Evolutionary conservation across 2,329 filamentous ascomycete species (phyloP).

Genomic region (Fusarium devonianum): DNA sequence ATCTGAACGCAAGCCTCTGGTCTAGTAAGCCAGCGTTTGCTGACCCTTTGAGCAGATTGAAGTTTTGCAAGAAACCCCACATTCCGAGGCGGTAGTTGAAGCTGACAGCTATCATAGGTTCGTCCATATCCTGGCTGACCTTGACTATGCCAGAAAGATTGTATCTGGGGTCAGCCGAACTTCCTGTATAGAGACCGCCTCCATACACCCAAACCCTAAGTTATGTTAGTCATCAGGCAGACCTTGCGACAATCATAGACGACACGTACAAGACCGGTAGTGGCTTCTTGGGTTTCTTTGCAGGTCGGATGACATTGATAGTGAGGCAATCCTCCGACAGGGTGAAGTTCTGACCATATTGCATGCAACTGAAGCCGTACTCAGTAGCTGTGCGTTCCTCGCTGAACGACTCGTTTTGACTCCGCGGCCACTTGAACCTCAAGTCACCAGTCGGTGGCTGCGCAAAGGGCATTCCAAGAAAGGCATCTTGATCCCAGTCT

Average conservation of each 20-base stretch:
- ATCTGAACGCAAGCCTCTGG: conserved; percentile 57
- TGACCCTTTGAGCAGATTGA: conserved; percentile 51
- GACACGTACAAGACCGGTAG: conserved; percentile 48
- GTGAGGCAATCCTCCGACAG: conserved; percentile 59
- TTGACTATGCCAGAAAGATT: conserved; percentile 51
- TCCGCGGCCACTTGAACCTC: conserved; percentile 48
- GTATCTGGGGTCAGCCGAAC: conserved; percentile 57
- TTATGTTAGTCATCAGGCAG: conserved; percentile 34
- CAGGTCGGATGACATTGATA: conserved; percentile 52
- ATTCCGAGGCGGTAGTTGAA: conserved; percentile 62
- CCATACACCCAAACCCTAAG: conserved; percentile 63
- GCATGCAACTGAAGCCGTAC: conserved; percentile 56
- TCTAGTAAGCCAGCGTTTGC: conserved; percentile 60
- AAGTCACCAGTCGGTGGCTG: conserved; percentile 48
- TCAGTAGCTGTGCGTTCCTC: conserved; percentile 49
- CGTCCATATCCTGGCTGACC: conserved; percentile 57
- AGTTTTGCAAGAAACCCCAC: conserved; percentile 61
- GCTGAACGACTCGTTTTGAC: conserved; percentile 44
- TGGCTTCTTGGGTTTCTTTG: conserved; percentile 42
- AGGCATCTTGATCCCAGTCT: conserved; percentile 48
- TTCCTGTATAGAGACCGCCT: conserved; percentile 60
- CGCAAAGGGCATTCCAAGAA: conserved; percentile 51
- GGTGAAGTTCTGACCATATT: conserved; percentile 52
- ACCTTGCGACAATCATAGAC: neutral
- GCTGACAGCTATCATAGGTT: conserved; percentile 61